Evolutionary conservation across 1,284 basidiomycete genomes (phyloP).

Genomic region (Mycosarcoma maydis): DNA sequence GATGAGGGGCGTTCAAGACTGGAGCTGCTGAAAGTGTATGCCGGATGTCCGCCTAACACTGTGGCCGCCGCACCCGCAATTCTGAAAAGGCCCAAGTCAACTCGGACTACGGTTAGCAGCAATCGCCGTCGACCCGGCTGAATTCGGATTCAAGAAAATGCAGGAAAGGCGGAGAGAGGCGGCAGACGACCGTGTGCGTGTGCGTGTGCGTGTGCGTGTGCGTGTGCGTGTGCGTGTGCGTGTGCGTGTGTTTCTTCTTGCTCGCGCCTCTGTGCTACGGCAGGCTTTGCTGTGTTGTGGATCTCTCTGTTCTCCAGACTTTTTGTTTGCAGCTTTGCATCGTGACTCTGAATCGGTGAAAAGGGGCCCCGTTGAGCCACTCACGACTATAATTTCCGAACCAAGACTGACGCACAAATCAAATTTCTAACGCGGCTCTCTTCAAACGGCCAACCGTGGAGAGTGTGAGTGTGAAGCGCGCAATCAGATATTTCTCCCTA

Average conservation of each 20-base stretch:
- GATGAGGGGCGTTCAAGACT: not conserved
- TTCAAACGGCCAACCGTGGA: no score
- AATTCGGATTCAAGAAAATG: constrained; percentile 21
- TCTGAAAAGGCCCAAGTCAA: not conserved
- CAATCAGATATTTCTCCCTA: no score
- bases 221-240: no score
- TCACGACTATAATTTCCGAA: no score
- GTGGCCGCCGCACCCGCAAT: constrained; percentile 9
- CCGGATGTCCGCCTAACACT: not conserved
- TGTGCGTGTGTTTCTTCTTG: no score
- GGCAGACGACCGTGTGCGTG: constrained; percentile 7
- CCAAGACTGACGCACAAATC: no score
- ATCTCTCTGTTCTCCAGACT: not conserved
- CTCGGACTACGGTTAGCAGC: constrained; percentile 23
- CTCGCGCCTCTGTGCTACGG: no score
- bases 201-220: not conserved
- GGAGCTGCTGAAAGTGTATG: not conserved
- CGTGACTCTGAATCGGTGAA: no score
- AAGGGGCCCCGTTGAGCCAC: no score
- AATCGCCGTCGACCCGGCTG: constrained; percentile 31
- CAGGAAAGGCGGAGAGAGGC: constrained; percentile 17
- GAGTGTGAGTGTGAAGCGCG: no score
- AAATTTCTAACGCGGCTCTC: no score
- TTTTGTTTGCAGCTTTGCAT: not conserved
- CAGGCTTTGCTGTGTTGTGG: not conserved